Evolutionary conservation across 805 yeast genomes (phyloP).

Genomic region (Wickerhamia fluorescens): DNA sequence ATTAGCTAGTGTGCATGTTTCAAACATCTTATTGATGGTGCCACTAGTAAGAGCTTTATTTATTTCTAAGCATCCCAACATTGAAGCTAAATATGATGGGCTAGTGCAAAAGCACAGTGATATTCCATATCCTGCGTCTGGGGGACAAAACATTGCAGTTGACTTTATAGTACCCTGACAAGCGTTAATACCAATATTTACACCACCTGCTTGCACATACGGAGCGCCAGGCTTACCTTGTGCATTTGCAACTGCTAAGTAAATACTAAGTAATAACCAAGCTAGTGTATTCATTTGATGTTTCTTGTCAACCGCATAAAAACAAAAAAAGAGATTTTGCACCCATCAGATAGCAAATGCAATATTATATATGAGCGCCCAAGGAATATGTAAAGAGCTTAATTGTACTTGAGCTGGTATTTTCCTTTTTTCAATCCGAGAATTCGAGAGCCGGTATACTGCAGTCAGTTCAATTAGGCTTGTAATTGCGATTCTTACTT

Average conservation of each 20-base stretch:
- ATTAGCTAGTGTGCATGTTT: slow-evolving; percentile 14
- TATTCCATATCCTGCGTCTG: not conserved
- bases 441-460: too few relatives aligned
- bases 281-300: too few relatives aligned
- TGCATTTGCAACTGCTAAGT: too few relatives aligned
- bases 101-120: slow-evolving; percentile 19
- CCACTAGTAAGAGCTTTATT: not conserved
- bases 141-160: slow-evolving; percentile 6
- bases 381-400: too few relatives aligned
- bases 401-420: too few relatives aligned
- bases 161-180: not conserved
- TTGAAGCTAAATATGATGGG: slow-evolving; percentile 20
- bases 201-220: not conserved
- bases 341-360: too few relatives aligned
- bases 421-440: too few relatives aligned
- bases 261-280: too few relatives aligned
- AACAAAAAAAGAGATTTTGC: slow-evolving; percentile 4
- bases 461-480: too few relatives aligned
- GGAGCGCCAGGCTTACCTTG: not conserved
- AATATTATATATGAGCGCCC: too few relatives aligned
- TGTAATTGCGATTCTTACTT: too few relatives aligned
- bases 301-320: slow-evolving; percentile 2
- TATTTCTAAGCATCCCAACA: slow-evolving; percentile 20
- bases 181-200: not conserved
- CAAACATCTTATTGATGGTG: slow-evolving; percentile 5